Base-by-base conservation (phyloP, 257 asterid species). In the Solanum appendiculatum region DNA sequence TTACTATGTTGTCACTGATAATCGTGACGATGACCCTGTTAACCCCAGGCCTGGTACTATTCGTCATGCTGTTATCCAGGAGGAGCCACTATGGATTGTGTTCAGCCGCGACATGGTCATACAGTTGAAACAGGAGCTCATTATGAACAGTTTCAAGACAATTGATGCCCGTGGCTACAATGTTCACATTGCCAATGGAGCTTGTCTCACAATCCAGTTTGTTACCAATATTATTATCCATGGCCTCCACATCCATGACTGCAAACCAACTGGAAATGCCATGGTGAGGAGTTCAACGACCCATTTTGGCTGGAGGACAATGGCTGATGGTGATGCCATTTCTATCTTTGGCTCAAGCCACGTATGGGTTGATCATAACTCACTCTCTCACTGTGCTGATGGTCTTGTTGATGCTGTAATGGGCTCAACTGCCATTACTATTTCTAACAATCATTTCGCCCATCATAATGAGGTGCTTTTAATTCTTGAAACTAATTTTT, bases 381-480 rank as follows among this genome's bases (percentile, higher is more conserved):
- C 99, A 5, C 95, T 96, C 34, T 94, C 98, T 40, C 93, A 94
- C 73, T 96, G 99, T 31, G 98, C 98, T 21, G 99, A 96, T 86
- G 99, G 99, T 29, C 98, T 96, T 81, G 96, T 96, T 29, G 99
- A 96, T 87, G 99, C 99, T 86, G 94, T 96, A 48, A 96, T 96
- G 98, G 99, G 99, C 13, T 96, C 99, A 86, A 96, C 97, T 29
- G 96, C 98, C 8, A 91, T 96, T 66, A 95, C 99, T 88, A 94
- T 96, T 88, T 96, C 99, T 5, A 96, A 96, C 92, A 95, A 95
- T 82, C 91, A 93, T 87, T 94, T 96, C 81, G 93, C 99, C 66
- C 98, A 96, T 90, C 99, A 96, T 70, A 95, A 96, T 86, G 99
- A 96, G 99, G 99, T 92, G 63, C 54, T 83, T 82, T 86, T 34